phyloP scores from a whole-genome alignment of 331 rosid genomes.

The Acacia pycnantha region DNA sequence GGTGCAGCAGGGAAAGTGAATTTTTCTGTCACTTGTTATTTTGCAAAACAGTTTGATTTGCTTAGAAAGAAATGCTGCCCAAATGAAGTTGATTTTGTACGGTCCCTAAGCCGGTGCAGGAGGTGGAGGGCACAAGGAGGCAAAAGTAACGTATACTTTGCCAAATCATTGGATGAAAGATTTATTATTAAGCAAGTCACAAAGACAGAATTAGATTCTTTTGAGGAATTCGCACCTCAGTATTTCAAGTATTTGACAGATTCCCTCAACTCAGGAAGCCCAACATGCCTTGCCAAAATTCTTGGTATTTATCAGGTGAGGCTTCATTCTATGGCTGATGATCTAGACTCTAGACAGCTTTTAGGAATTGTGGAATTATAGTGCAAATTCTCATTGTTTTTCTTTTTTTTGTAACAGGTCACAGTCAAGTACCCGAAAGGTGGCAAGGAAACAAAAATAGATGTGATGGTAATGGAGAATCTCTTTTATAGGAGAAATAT shows the following conservation, averaged over 20 bases:
- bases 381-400: not conserved
- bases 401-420: slow-evolving; percentile 56
- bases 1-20: slow-evolving; percentile 69
- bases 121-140: slow-evolving; percentile 99
- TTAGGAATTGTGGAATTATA: not conserved
- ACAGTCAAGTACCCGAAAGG: slow-evolving; percentile 77
- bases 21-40: slow-evolving; percentile 96
- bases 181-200: slow-evolving; percentile 93
- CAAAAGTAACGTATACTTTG: slow-evolving; percentile 94
- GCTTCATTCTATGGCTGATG: not conserved
- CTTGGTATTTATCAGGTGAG: slow-evolving; percentile 91
- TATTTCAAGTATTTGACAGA: slow-evolving; percentile 82
- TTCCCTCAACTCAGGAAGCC: slow-evolving; percentile 72
- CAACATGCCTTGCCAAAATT: slow-evolving; percentile 95
- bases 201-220: slow-evolving; percentile 89
- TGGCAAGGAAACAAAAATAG: slow-evolving; percentile 90
- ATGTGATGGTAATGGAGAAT: slow-evolving; percentile 97
- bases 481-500: slow-evolving; percentile 89
- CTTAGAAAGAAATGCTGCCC: slow-evolving; percentile 90
- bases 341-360: not conserved
- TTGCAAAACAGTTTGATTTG: slow-evolving; percentile 77
- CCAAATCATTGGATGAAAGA: slow-evolving; percentile 92
- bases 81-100: slow-evolving; percentile 69
- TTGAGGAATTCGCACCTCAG: slow-evolving; percentile 81
- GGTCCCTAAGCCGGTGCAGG: slow-evolving; percentile 85